Base-by-base conservation (phyloP, 208 protist genomes). In the Endotrypanum monterogeii region DNA sequence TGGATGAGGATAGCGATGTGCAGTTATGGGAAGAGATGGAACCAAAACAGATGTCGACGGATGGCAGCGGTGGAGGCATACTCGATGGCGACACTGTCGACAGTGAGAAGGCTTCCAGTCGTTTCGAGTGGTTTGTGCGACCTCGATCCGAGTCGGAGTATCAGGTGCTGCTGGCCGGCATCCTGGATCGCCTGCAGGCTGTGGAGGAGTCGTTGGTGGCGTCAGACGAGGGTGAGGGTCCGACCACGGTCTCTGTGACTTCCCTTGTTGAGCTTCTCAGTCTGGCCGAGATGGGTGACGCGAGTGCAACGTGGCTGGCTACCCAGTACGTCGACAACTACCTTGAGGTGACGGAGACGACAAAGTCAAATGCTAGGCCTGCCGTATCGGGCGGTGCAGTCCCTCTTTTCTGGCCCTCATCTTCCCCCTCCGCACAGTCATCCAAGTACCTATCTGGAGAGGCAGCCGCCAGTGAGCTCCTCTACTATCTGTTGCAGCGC, bases 211-310 rank as follows among this genome's bases (percentile, higher is more conserved):
- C 57, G 18, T 69, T 79, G 44, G 58, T 68, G 23, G 18, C 62
- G 50, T 81, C 76, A 0, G 76, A 81, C 71, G 69, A 63, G 48
- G 76, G 67, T n/a, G 74, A 76, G 12, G 77, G 68, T 32, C 67
- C 65, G 28, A 37, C 50, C 55, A 58, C 60, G 5, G 14, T 83
- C 35, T 81, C 78, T 30, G 41, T 93, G 12, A 79, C 78, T 7
- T 76, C 67, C 32, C 74, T 95, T 8, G 50, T 93, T 8, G 91
- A 93, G 71, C 32, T 70, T 41, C 81, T 92, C 58, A 81, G 80
- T 28, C 77, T 91, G 28, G 79, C 82, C 0, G 88, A 92, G 83
- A 88, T 78, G 50, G 91, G 88, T 54, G 76, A 82, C 71, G 57
- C 61, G 5, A 61, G 50, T 25, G 56, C 77, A 4, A 52, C 82